phyloP scores from a whole-genome alignment of 116 monocot species.

The Iris pallida region DNA sequence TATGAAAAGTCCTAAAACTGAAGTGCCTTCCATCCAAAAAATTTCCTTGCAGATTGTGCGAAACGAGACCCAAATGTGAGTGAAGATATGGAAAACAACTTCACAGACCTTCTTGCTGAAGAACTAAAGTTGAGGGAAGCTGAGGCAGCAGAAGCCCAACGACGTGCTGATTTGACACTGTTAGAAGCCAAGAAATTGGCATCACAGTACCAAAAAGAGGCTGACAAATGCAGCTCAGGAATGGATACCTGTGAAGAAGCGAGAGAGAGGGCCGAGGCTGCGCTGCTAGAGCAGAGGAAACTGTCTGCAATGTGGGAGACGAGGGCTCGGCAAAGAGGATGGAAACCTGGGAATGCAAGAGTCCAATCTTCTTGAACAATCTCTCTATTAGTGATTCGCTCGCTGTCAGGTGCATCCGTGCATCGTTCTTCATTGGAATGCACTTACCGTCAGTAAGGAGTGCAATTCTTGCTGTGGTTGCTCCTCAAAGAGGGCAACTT shows the following conservation, averaged over 20 bases:
- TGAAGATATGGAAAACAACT: slow-evolving; percentile 78
- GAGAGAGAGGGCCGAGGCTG: slow-evolving; percentile 62
- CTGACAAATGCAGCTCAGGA: slow-evolving; percentile 91
- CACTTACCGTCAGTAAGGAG: no score
- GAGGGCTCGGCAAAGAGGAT: slow-evolving; percentile 67
- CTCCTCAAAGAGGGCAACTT: no score
- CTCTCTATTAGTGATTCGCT: no score
- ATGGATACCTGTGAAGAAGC: slow-evolving; percentile 94
- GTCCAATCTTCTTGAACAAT: slow-evolving; percentile 10
- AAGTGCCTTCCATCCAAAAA: no score
- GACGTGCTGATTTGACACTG: slow-evolving; percentile 48
- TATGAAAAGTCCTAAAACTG: no score
- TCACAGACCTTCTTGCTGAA: slow-evolving; percentile 66
- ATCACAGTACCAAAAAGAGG: slow-evolving; percentile 91
- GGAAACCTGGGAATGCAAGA: slow-evolving; percentile 41
- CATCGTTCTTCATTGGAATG: no score
- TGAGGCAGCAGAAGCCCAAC: slow-evolving; percentile 49
- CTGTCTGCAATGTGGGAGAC: slow-evolving; percentile 57
- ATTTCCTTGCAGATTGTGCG: slow-evolving; percentile 48
- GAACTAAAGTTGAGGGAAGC: slow-evolving; percentile 75
- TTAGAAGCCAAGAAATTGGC: slow-evolving; percentile 79
- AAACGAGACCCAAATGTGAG: slow-evolving; percentile 39
- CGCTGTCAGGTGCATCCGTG: no score
- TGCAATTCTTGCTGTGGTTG: no score
- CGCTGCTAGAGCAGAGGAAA: slow-evolving; percentile 49